Conservation (phyloP, 257 asterid genomes). For the Asclepias syriaca region DNA sequence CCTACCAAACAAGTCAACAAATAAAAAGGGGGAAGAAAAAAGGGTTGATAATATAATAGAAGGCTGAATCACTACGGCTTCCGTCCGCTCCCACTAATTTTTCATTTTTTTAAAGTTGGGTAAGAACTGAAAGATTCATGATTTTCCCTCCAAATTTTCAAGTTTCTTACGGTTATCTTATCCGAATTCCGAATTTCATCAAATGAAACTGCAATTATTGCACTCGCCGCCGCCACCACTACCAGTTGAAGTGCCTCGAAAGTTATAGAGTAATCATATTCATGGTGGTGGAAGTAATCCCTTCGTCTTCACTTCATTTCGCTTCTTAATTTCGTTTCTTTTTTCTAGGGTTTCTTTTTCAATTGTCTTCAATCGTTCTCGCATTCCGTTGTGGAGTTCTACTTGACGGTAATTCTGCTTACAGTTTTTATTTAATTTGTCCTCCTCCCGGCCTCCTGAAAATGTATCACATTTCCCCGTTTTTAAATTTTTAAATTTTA, state of each 20-base stretch:
- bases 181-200: not conserved
- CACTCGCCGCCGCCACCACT: not conserved
- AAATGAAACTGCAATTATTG: not conserved
- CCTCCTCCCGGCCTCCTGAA: not conserved
- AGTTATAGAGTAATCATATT: not conserved
- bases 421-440: not conserved
- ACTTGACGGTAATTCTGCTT: slow-evolving; percentile 15
- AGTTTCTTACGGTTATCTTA: not conserved
- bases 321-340: not conserved
- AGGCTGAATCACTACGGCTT: slow-evolving; percentile 3
- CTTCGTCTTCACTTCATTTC: slow-evolving; percentile 14
- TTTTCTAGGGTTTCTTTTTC: slow-evolving; percentile 14
- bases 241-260: not conserved
- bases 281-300: not conserved
- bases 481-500: not conserved
- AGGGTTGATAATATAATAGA: not conserved
- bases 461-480: not conserved
- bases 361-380: not conserved
- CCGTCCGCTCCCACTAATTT: not conserved
- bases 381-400: slow-evolving; percentile 9
- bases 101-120: not conserved
- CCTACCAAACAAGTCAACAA: not conserved
- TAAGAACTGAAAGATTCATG: not conserved
- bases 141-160: slow-evolving; percentile 26
- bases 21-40: too few species aligned